These are phyloP conservation scores for Xylaria intraflava DNA, from an alignment of 495 filamentous ascomycete species.

Conservation along the genomic window DNA sequence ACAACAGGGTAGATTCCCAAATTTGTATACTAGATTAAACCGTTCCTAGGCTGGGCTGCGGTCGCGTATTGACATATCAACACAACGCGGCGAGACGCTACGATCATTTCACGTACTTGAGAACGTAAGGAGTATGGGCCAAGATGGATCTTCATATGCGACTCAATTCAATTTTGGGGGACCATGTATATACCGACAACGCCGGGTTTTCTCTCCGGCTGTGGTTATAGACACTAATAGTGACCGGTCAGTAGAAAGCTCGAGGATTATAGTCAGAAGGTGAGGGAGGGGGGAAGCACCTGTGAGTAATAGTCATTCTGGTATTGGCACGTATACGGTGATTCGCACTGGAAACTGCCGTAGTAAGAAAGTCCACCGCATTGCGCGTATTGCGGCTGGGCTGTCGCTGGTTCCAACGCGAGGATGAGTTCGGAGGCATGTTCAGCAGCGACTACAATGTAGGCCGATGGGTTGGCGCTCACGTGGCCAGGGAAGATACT, in stretches of 20 bases:
- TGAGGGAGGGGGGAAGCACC: constrained; percentile 18
- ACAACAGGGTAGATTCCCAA: too few relatives aligned
- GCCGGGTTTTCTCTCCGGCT: background rate
- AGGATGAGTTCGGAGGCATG: constrained; percentile 45
- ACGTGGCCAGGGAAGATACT: constrained; percentile 51
- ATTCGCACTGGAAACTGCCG: constrained; percentile 32
- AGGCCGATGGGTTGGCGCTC: constrained; percentile 47
- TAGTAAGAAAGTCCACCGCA: constrained; percentile 39
- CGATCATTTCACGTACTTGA: too few relatives aligned
- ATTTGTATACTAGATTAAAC: too few relatives aligned
- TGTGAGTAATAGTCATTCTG: constrained; percentile 33
- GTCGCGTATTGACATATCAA: too few relatives aligned
- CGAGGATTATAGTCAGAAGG: background rate
- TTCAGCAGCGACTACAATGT: constrained; percentile 49
- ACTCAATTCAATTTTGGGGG: too few relatives aligned
- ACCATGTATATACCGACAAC: too few relatives aligned
- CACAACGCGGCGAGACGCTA: too few relatives aligned
- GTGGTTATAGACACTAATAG: constrained; percentile 1
- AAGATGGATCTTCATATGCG: too few relatives aligned
- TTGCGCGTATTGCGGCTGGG: constrained; percentile 26
- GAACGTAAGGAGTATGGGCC: too few relatives aligned
- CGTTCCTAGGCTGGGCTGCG: too few relatives aligned
- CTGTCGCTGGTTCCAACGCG: constrained; percentile 20
- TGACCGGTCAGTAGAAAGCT: background rate
- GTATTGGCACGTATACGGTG: constrained; percentile 30